Evolutionary conservation across 352 stramenopile species (phyloP).

Genomic region (Phytophthora fragariae): DNA sequence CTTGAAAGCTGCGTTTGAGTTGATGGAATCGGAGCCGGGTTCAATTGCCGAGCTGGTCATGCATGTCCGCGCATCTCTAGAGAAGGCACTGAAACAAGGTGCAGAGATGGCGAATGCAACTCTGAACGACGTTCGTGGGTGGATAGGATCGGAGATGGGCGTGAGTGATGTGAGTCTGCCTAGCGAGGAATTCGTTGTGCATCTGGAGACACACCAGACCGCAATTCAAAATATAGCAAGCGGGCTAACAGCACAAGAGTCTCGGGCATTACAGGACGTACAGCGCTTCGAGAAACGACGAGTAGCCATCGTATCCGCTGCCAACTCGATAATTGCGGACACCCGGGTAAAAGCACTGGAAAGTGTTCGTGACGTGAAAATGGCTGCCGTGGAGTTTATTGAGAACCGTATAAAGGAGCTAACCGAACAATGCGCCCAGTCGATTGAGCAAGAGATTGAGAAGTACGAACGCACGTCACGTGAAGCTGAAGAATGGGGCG

Average conservation of each 20-base stretch:
- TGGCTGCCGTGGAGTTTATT: constrained; percentile 47
- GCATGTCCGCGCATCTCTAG: constrained; percentile 13
- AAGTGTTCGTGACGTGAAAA: constrained; percentile 48
- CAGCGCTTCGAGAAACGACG: constrained; percentile 59
- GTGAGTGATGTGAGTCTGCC: constrained; percentile 25
- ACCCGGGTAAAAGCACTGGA: constrained; percentile 48
- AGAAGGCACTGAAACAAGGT: constrained; percentile 7
- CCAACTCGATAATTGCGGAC: constrained; percentile 53
- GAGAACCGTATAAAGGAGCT: constrained; percentile 47
- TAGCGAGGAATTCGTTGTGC: constrained; percentile 21
- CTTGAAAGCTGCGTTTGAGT: neutral
- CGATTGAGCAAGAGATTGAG: constrained; percentile 46
- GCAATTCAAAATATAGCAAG: constrained; percentile 29
- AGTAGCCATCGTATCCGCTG: constrained; percentile 36
- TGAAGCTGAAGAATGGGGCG: constrained; percentile 28
- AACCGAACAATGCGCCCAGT: constrained; percentile 37
- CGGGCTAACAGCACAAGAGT: constrained; percentile 46
- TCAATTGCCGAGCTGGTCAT: constrained; percentile 3
- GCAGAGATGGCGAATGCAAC: constrained; percentile 3
- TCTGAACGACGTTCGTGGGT: constrained; percentile 23
- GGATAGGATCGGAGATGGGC: constrained; percentile 18
- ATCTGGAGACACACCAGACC: constrained; percentile 17
- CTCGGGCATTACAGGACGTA: constrained; percentile 50
- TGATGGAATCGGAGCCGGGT: constrained; percentile 8
- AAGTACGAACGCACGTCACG: constrained; percentile 41